Evolutionary conservation across 2,329 filamentous ascomycete genomes (phyloP), one percentile per base, ranked within the genome.

Genomic region (Aspergillaceae sp.): DNA sequence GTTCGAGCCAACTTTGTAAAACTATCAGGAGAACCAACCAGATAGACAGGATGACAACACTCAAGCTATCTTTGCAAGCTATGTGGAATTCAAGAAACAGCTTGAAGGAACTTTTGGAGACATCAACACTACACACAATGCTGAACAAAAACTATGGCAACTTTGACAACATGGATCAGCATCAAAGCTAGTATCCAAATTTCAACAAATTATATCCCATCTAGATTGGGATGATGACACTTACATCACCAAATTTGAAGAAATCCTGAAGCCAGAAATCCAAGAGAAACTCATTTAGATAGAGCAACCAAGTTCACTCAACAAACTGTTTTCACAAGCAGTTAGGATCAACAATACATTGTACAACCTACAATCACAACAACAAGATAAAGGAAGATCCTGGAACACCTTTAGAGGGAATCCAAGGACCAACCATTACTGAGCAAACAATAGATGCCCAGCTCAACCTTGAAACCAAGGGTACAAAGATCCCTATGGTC

Each of bases 281-380:
- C 48, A 46, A 37, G 46, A 51, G n/a, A 40, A 42, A 27, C 37
- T 51, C 26, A 44, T 40, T 32, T 28, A 29, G 38, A 28, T 28
- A 4, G 38, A n/a, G 42, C 41, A 29, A 42, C 42, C 26, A 36
- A 42, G 28, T 30, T 5, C 41, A 9, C 11, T 49, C 9, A 29
- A 7, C 29, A 38, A 43, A 19, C 27, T 45, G 29, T 43, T 43
- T 10, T 32, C 29, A 26, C 30, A 35, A 10, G 32, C 7, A n/a
- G 36, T 43, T 19, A 40, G 35, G n/a, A 33, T 47, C 11, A 26
- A 47, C 38, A 47, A 47, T 26, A 26, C 32, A 36, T 29, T 48
- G n/a, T 48, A 45, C 32, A 42, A 48, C 37, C 10, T 27, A 7
- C 6, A 32, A 27, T 4, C 7, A 19, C 19, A 19, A 7, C 7